Conservation (phyloP, 345 rosid species). For the Rhizophora apiculata region DNA sequence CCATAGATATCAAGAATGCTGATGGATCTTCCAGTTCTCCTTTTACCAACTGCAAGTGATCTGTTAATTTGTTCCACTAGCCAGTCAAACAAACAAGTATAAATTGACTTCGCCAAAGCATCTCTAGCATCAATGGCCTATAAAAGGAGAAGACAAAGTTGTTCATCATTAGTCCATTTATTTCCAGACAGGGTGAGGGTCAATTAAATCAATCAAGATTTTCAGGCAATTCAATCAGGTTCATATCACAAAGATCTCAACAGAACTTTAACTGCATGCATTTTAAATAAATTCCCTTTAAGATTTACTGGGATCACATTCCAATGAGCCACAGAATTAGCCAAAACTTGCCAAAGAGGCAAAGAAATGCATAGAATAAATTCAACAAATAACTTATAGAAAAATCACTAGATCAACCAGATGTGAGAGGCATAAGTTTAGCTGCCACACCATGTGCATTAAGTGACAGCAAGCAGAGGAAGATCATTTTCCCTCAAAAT, state of each 20-base stretch:
- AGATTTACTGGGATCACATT: background rate
- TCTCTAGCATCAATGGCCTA: slow-evolving; percentile 87
- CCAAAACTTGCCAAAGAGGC: no score
- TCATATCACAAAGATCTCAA: no score
- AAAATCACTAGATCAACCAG: background rate
- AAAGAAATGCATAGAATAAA: no score
- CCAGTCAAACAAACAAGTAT: slow-evolving; percentile 94
- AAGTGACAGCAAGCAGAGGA: background rate
- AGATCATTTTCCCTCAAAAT: background rate
- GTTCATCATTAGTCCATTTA: background rate
- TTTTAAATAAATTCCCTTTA: no score
- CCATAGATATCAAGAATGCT: slow-evolving; percentile 99
- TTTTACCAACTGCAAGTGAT: slow-evolving; percentile 92
- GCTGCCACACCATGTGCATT: no score
- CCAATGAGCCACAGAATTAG: background rate
- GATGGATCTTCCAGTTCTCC: slow-evolving; percentile 91
- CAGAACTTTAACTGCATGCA: no score
- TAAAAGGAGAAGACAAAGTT: slow-evolving; percentile 23
- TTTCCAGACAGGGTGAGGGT: background rate
- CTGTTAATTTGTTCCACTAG: slow-evolving; percentile 91
- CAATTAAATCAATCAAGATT: no score
- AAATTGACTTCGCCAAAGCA: slow-evolving; percentile 95
- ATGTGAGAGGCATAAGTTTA: background rate
- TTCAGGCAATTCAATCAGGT: no score
- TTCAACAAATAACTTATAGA: no score